phyloP scores from a whole-genome alignment of 495 filamentous ascomycete genomes.

The Aspergillus bridgeri region DNA sequence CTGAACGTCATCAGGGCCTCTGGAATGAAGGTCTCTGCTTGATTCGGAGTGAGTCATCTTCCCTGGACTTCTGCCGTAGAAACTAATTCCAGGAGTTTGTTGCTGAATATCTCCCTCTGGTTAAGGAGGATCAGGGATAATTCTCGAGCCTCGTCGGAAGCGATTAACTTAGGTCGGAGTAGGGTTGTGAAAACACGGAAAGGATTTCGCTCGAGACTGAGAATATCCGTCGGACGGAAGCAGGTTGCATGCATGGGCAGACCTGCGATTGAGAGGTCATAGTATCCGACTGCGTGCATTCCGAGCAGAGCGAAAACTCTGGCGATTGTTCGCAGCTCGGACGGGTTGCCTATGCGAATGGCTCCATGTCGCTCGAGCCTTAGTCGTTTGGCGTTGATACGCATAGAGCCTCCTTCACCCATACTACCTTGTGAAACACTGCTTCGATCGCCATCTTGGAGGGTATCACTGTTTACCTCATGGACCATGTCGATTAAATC shows the following conservation, averaged over 20 bases:
- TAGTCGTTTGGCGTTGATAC: conserved; percentile 26
- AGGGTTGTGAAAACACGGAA: conserved; percentile 46
- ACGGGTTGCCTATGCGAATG: conserved; percentile 37
- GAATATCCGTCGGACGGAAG: conserved; percentile 31
- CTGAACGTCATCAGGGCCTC: conserved; percentile 37
- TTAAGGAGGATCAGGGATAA: conserved; percentile 25
- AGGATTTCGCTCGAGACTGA: conserved; percentile 30
- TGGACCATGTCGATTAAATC: conserved; percentile 33
- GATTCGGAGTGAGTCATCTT: conserved; percentile 9
- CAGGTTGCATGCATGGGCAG: conserved; percentile 45
- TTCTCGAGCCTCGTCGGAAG: conserved; percentile 18
- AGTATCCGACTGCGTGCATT: conserved; percentile 45
- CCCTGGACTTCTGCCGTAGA: conserved; percentile 26
- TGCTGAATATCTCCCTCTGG: conserved; percentile 35
- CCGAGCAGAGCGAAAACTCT: conserved; percentile 41
- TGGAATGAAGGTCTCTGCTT: conserved; percentile 29
- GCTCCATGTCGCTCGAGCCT: conserved; percentile 43
- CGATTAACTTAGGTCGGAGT: conserved; percentile 35
- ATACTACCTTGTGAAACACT: too few relatives aligned
- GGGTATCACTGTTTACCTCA: conserved; percentile 29
- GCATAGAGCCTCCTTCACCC: too few relatives aligned
- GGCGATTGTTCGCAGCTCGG: conserved; percentile 35
- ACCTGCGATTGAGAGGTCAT: conserved; percentile 37
- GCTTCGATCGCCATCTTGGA: conserved; percentile 14
- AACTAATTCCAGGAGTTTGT: conserved; percentile 23